A percentile compares a stretch with the other conserved stretches of the same genome.
These are phyloP conservation scores for Alternaria triticimaculans DNA, from an alignment of 2,329 filamentous ascomycete species.

Conservation along the genomic window DNA sequence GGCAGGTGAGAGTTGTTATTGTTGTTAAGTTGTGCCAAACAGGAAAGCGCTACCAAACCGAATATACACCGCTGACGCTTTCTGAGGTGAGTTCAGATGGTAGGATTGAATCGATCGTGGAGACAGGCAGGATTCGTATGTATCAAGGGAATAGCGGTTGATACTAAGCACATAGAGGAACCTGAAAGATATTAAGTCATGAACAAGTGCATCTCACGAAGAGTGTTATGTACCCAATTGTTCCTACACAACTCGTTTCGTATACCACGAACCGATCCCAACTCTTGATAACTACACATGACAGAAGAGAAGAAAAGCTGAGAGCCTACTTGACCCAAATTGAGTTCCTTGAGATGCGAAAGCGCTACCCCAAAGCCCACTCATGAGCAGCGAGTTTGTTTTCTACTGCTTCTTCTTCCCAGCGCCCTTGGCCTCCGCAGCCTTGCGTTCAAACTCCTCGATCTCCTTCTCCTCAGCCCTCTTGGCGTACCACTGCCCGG, in stretches of 20 bases:
- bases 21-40: background rate
- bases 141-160: background rate
- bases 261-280: background rate
- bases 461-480: conserved; percentile 85
- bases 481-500: conserved; percentile 98
- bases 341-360: background rate
- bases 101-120: background rate
- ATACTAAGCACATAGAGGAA: background rate
- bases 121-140: background rate
- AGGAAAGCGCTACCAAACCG: conserved; percentile 1
- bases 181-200: background rate
- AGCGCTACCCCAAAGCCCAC: background rate
- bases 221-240: background rate
- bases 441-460: conserved; percentile 65
- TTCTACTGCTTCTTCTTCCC: conserved; percentile 46
- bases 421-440: conserved; percentile 38
- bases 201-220: background rate
- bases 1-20: background rate
- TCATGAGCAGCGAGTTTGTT: background rate
- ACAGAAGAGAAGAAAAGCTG: background rate
- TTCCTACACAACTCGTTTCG: background rate
- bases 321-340: background rate
- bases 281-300: background rate
- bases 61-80: background rate
- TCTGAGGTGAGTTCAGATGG: background rate